Base-by-base conservation (phyloP, 441 rosid species). In the Aleurites moluccanus region DNA sequence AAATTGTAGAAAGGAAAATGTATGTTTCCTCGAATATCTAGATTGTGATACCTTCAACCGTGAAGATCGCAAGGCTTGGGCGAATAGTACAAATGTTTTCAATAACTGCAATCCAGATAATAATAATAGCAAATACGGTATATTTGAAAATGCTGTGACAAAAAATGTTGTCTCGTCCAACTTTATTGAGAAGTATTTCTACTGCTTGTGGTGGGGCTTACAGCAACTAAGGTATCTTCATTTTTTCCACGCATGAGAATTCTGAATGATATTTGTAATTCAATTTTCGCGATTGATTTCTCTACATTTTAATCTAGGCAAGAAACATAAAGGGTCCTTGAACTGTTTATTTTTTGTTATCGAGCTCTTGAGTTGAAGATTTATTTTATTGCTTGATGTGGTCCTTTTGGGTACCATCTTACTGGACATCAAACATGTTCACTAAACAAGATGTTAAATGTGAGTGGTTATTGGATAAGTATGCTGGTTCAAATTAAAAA, bases 191-290 rank as follows among this genome's bases (percentile, higher is more conserved):
- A 92, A 91, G 85, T 92, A 90, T 80, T 89, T 90, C 85, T 95
- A 88, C 84, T 95, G 98, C 83, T 81, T 95, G 77, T 95, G 97
- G 99, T 95, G 99, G 99, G 99, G 97, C 40, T 80, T 95, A 76
- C 99, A 95, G 82, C 94, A 91, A 72, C 86, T 90, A 78, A 95
- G 98, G 99, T 92, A 85, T 67, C 74, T 63, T 62, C 40, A 3
- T 62, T 30, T 15, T 27, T 64, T 78, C 53, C 62, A 60, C 57
- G 67, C 67, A 35, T 30, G 13, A 33, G 44, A 77, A 40, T 77
- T 73, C 67, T 65, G 35, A 28, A 59, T 62, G 4, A 63, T 7
- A 33, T 23, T 73, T 60, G 55, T 18, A 47, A 35, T 15, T 73
- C 56, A 27, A 9, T 55, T 18, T 53, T 10, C 21, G 2, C 5